A percentile compares a stretch with the other conserved stretches of the same genome.
Evolutionary conservation across 1,284 basidiomycete genomes (phyloP).

Genomic region (Acaromyces ingoldii): DNA sequence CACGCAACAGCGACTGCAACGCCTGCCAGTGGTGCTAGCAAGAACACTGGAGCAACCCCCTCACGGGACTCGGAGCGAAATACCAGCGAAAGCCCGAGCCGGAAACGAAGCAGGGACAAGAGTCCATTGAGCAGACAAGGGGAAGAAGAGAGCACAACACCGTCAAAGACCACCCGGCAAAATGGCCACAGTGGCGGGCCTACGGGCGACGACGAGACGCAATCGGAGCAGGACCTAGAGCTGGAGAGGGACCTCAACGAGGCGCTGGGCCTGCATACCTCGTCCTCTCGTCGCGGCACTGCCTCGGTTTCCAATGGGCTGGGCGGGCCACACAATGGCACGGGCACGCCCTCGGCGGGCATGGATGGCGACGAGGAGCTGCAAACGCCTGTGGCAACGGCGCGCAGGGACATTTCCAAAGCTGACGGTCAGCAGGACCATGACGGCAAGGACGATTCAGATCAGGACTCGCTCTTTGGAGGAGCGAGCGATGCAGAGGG

Average conservation of each 20-base stretch:
- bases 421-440: constrained; percentile 15
- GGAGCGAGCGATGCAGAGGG: constrained; percentile 11
- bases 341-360: neutral
- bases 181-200: neutral
- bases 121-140: neutral
- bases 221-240: neutral
- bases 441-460: constrained; percentile 27
- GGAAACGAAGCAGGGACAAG: too few relatives aligned
- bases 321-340: too few relatives aligned
- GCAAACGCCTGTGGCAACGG: neutral
- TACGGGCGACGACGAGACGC: neutral
- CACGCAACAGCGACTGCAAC: neutral
- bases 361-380: constrained; percentile 2
- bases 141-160: neutral
- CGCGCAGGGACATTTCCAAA: neutral
- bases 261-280: neutral
- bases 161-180: constrained; percentile 16
- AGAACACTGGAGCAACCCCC: neutral
- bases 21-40: neutral
- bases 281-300: too few relatives aligned
- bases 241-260: neutral
- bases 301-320: too few relatives aligned
- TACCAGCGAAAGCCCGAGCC: too few relatives aligned
- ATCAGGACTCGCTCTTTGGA: constrained; percentile 34
- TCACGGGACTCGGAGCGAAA: too few relatives aligned